These are phyloP conservation scores for Fusarium pseudocircinatum DNA, from an alignment of 2,329 filamentous ascomycete species.

Conservation along the genomic window DNA sequence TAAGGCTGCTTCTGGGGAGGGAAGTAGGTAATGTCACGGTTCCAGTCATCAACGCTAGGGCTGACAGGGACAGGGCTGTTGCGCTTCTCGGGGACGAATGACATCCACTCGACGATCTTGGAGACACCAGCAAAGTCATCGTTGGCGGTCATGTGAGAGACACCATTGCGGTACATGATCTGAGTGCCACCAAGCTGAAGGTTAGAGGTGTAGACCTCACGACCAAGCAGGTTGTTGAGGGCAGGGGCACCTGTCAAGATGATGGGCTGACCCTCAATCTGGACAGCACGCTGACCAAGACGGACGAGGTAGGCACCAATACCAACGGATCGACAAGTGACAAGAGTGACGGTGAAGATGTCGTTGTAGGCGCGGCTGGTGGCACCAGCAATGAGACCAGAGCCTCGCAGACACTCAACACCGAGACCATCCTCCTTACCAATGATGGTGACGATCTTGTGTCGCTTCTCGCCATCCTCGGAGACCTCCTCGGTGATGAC, in stretches of 20 bases:
- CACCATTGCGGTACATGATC: slow-evolving; percentile 99
- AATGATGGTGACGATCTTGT: slow-evolving; percentile 94
- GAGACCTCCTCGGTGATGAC: slow-evolving; percentile 83
- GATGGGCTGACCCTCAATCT: slow-evolving; percentile 98
- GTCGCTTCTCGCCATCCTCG: slow-evolving; percentile 87
- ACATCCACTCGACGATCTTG: slow-evolving; percentile 98
- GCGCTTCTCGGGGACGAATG: slow-evolving; percentile 96
- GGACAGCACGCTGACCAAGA: slow-evolving; percentile 96
- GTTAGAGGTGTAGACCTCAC: slow-evolving; percentile 99
- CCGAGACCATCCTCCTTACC: slow-evolving; percentile 95
- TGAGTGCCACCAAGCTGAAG: slow-evolving; percentile 99
- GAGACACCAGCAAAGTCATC: slow-evolving; percentile 98
- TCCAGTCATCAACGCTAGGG: slow-evolving; percentile 86
- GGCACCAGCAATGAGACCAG: slow-evolving; percentile 96
- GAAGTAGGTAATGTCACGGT: slow-evolving; percentile 89
- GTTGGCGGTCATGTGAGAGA: slow-evolving; percentile 97
- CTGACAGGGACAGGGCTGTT: slow-evolving; percentile 92
- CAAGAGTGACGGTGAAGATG: slow-evolving; percentile 97
- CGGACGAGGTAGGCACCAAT: slow-evolving; percentile 99
- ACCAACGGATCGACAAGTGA: slow-evolving; percentile 98
- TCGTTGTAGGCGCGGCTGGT: slow-evolving; percentile 98
- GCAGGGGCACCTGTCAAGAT: slow-evolving; percentile 97
- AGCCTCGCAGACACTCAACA: slow-evolving; percentile 96
- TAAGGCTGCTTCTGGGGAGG: slow-evolving; percentile 85
- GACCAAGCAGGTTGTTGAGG: slow-evolving; percentile 96